These are phyloP conservation scores for Microascus cirrosus DNA, from an alignment of 2,329 filamentous ascomycete genomes.

Conservation along the genomic window DNA sequence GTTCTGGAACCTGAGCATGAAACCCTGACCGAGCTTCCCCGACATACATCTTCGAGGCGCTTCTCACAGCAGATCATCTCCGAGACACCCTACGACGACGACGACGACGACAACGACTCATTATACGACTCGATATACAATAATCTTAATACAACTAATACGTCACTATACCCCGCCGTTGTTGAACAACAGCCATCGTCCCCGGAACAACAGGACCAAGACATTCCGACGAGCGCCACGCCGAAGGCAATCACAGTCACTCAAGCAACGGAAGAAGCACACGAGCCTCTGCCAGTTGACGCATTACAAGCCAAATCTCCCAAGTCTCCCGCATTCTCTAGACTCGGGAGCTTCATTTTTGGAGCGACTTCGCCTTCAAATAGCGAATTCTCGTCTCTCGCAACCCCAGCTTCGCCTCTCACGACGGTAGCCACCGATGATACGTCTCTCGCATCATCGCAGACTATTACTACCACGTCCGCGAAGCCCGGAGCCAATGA, in stretches of 20 bases:
- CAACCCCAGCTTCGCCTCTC: slow-evolving; percentile 38
- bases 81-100: neutral
- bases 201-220: neutral
- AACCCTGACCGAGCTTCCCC: neutral
- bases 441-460: slow-evolving; percentile 3
- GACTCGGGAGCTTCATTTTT: slow-evolving; percentile 40
- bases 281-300: neutral
- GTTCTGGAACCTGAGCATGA: neutral
- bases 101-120: slow-evolving; percentile 6
- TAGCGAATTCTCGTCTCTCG: slow-evolving; percentile 41
- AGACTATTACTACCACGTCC: neutral
- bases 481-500: slow-evolving; percentile 20
- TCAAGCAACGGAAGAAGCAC: neutral
- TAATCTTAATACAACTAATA: slow-evolving; percentile 8
- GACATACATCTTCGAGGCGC: neutral
- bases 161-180: slow-evolving; percentile 6
- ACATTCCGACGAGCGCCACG: neutral
- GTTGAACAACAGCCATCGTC: slow-evolving; percentile 9
- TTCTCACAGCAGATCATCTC: neutral
- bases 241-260: neutral
- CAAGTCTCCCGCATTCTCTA: slow-evolving; percentile 38
- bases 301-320: slow-evolving; percentile 15
- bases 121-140: slow-evolving; percentile 6
- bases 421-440: slow-evolving; percentile 22
- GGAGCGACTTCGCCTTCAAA: slow-evolving; percentile 36